Base-by-base conservation (phyloP, 495 filamentous ascomycete genomes). In the Tuber magnatum region DNA sequence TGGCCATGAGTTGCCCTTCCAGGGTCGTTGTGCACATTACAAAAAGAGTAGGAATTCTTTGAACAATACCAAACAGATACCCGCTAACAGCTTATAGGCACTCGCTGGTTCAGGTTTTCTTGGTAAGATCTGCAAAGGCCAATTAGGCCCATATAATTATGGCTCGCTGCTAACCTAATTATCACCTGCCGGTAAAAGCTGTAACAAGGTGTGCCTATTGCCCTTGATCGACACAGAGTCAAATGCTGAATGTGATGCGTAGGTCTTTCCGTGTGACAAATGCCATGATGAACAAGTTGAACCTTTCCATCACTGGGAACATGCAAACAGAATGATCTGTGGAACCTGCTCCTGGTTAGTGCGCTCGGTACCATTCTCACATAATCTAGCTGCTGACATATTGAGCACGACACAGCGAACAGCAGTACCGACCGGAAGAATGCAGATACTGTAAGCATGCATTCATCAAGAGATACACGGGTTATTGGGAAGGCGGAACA, bases 401-500 rank as follows among this genome's bases (percentile, higher is more conserved):
- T 61, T 28, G n/a, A 28, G n/a, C 9, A 61, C n/a, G n/a, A 14
- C 32, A 32, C 56, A 84, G 94, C 71, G 94, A 97, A 85, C 92
- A 95, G 86, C 91, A 91, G 74, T 97, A 92, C 83, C 84, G 89
- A 51, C 90, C 91, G 0, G 92, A 96, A 80, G 91, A 91, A 71
- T 97, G 94, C 79, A 87, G 85, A 0, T 88, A 93, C 71, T 97
- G 94, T 82, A 91, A 89, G 76, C 84, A 90, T n/a, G 86, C 85
- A 35, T 87, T 97, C 1, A 86, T 93, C n/a, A 90, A 92, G 8
- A 89, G 88, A 77, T 86, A 85, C 39, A 89, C 85, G 74, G 93
- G 93, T 12, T 97, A 92, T 82, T 97, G 94, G 94, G 94, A 97
- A 84, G 94, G 93, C 24, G 94, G 94, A 2, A 94, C 56, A 65